Evolutionary conservation across 2,329 filamentous ascomycete species (phyloP), one percentile per base, ranked within the genome.

Genomic region (Fusarium subtropicale): DNA sequence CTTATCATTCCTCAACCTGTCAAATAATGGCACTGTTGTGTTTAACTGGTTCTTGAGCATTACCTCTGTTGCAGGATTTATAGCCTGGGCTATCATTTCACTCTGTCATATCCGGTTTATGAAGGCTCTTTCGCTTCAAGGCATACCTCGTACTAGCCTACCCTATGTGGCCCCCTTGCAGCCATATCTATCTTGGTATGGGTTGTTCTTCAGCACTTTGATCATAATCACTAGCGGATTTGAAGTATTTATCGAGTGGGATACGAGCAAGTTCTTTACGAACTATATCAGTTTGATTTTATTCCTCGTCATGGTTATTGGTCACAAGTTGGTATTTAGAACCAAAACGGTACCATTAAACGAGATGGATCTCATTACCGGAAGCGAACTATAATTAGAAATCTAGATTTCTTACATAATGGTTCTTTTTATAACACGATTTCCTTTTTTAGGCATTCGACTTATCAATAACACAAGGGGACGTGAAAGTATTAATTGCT

Each of bases 11-110:
- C 87, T 94, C 77, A 92, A 91, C 74, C 84, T 90, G 15, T 89
- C 86, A 46, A 85, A 84, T 71, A 85, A 83, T 31, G 89, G 90
- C 18, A 84, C 86, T 45, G 82, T 82, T 7, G 90, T 92, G 7
- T 93, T 92, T 76, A 85, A 83, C 58, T 92, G 91, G 88, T 91
- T 93, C 76, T 84, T 89, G 73, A 91, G 90, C 75, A 85, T 92
- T 56, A 90, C 88, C 18, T 92, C 86, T 61, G 86, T 88, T 57
- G 85, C 84, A 0, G 87, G 86, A 5, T 86, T 85, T 74, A 85
- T 90, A 71, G 86, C 85, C 31, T 90, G 87, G 87, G 83, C 88
- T 63, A 82, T 87, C 30, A 81, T 88, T 67, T 81, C 86, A 73
- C 76, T 87, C 66, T 88, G 86, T 2, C 89, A 88, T 70, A 77